phyloP scores from a whole-genome alignment of 495 filamentous ascomycete genomes.

The Hypomontagnella monticulosa region DNA sequence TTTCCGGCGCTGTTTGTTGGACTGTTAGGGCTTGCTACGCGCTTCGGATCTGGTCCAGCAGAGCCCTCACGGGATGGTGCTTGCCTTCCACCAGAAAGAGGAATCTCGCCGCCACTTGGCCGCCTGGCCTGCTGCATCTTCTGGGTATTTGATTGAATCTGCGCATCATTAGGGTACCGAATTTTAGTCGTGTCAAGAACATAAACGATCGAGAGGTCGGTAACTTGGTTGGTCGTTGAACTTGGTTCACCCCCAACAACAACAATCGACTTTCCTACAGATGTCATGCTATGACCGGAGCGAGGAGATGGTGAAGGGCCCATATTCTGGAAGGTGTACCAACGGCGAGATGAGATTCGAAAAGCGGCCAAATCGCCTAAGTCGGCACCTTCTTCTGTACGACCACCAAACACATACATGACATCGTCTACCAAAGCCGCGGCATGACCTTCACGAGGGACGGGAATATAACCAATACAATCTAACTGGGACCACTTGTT shows the following conservation, averaged over 20 bases:
- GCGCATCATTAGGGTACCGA: constrained; percentile 85
- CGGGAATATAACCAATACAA: constrained; percentile 97
- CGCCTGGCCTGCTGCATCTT: constrained; percentile 49
- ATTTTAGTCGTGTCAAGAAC: constrained; percentile 95
- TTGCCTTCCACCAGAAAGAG: constrained; percentile 47
- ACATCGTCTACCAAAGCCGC: constrained; percentile 92
- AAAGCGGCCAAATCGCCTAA: constrained; percentile 96
- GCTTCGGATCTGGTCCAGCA: constrained; percentile 64
- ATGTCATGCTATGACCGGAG: constrained; percentile 97
- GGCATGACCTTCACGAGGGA: constrained; percentile 92
- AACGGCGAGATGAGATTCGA: constrained; percentile 86
- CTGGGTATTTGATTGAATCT: constrained; percentile 55
- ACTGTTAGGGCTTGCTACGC: constrained; percentile 56
- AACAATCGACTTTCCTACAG: constrained; percentile 88
- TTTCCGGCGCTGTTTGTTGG: constrained; percentile 49
- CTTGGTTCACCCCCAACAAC: constrained; percentile 95
- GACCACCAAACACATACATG: constrained; percentile 99
- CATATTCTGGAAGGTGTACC: constrained; percentile 99
- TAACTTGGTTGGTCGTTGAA: constrained; percentile 78
- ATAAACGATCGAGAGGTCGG: constrained; percentile 89
- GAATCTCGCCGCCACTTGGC: constrained; percentile 51
- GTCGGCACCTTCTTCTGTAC: constrained; percentile 90
- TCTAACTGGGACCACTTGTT: constrained; percentile 89
- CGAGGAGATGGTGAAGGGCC: constrained; percentile 92
- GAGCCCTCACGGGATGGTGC: constrained; percentile 71